A percentile compares a stretch with the other conserved stretches of the same genome.
Evolutionary conservation across 73 alveolate species (phyloP).

Genomic region (Stentor roeselii): DNA sequence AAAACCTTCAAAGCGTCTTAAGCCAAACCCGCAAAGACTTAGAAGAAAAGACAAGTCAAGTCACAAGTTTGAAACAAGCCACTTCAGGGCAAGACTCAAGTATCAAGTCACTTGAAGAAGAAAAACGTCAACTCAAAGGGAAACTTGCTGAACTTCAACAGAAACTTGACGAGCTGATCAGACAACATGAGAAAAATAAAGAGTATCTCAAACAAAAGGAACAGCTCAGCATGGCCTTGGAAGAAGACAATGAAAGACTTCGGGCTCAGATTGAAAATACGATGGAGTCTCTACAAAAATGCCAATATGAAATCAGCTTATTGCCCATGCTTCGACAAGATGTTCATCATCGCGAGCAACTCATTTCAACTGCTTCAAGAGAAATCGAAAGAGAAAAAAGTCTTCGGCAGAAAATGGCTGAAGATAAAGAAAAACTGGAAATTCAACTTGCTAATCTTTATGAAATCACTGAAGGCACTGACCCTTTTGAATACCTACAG

Average conservation of each 20-base stretch:
- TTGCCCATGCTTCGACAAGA: background rate
- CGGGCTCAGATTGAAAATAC: slow-evolving; percentile 4
- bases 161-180: background rate
- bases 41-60: background rate
- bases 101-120: background rate
- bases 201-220: background rate
- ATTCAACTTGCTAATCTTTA: background rate
- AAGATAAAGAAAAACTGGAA: slow-evolving; percentile 19
- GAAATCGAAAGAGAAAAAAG: slow-evolving; percentile 18
- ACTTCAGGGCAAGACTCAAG: background rate
- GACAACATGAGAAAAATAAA: background rate
- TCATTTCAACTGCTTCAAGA: slow-evolving; percentile 19
- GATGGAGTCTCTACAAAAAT: slow-evolving; percentile 17
- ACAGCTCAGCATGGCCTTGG: slow-evolving; percentile 11
- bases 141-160: background rate
- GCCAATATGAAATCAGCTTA: background rate
- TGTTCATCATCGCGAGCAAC: slow-evolving; percentile 12
- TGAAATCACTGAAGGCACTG: slow-evolving; percentile 4
- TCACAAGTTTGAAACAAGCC: background rate
- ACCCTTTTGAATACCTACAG: background rate
- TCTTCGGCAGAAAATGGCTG: background rate
- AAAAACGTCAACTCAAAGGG: background rate
- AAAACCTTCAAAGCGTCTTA: background rate
- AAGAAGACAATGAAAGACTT: slow-evolving; percentile 25
- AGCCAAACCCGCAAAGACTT: background rate